phyloP scores from a whole-genome alignment of 805 yeast genomes.

The Priceomyces castillae region DNA sequence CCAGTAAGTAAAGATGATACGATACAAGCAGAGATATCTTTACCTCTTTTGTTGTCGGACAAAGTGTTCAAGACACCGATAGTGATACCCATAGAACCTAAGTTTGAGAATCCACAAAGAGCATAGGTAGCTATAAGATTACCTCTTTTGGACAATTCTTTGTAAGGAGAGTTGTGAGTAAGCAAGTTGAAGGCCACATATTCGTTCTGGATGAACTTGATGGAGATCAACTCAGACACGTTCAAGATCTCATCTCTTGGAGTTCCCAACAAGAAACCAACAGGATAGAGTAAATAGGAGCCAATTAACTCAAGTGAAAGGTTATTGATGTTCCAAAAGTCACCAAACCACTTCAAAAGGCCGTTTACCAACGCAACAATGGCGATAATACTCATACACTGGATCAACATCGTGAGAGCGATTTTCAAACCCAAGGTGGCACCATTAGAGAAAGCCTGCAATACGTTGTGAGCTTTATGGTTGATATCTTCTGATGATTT shows the following conservation, averaged over 20 bases:
- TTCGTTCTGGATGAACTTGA: slow-evolving; percentile 61
- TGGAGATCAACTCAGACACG: slow-evolving; percentile 52
- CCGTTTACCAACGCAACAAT: slow-evolving; percentile 56
- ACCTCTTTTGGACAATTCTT: slow-evolving; percentile 48
- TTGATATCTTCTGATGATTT: slow-evolving; percentile 34
- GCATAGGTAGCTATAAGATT: slow-evolving; percentile 58
- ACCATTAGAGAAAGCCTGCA: slow-evolving; percentile 59
- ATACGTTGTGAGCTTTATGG: slow-evolving; percentile 44
- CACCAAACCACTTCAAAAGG: slow-evolving; percentile 57
- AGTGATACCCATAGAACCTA: slow-evolving; percentile 61
- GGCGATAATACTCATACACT: slow-evolving; percentile 60
- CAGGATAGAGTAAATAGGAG: slow-evolving; percentile 59
- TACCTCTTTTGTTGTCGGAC: slow-evolving; percentile 48
- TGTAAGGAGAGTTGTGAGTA: slow-evolving; percentile 42
- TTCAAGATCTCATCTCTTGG: slow-evolving; percentile 50
- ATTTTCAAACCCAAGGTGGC: slow-evolving; percentile 56
- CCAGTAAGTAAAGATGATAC: slow-evolving; percentile 52
- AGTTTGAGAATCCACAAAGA: slow-evolving; percentile 60
- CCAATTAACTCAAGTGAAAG: slow-evolving; percentile 55
- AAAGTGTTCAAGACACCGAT: slow-evolving; percentile 57
- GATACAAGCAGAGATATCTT: slow-evolving; percentile 46
- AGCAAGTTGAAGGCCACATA: slow-evolving; percentile 51
- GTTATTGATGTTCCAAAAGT: slow-evolving; percentile 55
- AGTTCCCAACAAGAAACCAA: slow-evolving; percentile 56
- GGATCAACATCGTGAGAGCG: slow-evolving; percentile 56